Conservation (phyloP, 306 rosid genomes). For the Trifolium dubium region DNA sequence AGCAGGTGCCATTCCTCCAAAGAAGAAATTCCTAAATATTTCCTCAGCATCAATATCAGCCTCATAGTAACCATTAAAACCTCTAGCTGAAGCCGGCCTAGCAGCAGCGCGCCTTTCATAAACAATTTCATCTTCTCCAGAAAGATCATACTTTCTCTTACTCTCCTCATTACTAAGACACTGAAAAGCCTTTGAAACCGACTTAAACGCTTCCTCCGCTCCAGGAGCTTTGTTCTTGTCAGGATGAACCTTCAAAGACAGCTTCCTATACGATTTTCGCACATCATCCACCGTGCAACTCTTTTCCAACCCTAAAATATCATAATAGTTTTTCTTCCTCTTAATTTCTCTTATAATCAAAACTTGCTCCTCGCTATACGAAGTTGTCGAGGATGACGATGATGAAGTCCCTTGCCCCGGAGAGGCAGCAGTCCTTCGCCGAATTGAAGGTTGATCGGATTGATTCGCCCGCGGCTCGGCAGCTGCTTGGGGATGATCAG, state of each 20-base stretch:
- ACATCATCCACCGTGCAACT: slow-evolving; percentile 82
- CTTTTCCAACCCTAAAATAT: slow-evolving; percentile 87
- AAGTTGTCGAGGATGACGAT: slow-evolving; percentile 48
- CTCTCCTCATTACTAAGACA: slow-evolving; percentile 81
- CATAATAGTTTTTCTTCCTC: slow-evolving; percentile 85
- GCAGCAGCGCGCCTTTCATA: slow-evolving; percentile 67
- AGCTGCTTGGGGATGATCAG: slow-evolving; percentile 43
- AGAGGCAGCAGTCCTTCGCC: slow-evolving; percentile 52
- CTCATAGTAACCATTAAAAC: slow-evolving; percentile 73
- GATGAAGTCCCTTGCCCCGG: slow-evolving; percentile 7
- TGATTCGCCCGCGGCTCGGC: slow-evolving; percentile 17
- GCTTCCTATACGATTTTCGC: slow-evolving; percentile 77
- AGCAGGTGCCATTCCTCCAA: slow-evolving; percentile 86
- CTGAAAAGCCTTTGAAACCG: slow-evolving; percentile 92
- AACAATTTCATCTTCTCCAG: slow-evolving; percentile 72
- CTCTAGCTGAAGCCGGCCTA: slow-evolving; percentile 45
- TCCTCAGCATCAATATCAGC: slow-evolving; percentile 88
- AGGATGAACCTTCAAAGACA: slow-evolving; percentile 94
- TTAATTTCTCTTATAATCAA: slow-evolving; percentile 68
- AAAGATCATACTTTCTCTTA: slow-evolving; percentile 67
- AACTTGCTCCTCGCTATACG: slow-evolving; percentile 73
- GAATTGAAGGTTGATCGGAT: slow-evolving; percentile 66
- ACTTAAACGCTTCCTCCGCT: slow-evolving; percentile 88
- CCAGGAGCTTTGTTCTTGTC: slow-evolving; percentile 95
- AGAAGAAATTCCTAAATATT: slow-evolving; percentile 89